Evolutionary conservation across 176 grass and related monocot genomes (phyloP).

Genomic region (Paspalum notatum): DNA sequence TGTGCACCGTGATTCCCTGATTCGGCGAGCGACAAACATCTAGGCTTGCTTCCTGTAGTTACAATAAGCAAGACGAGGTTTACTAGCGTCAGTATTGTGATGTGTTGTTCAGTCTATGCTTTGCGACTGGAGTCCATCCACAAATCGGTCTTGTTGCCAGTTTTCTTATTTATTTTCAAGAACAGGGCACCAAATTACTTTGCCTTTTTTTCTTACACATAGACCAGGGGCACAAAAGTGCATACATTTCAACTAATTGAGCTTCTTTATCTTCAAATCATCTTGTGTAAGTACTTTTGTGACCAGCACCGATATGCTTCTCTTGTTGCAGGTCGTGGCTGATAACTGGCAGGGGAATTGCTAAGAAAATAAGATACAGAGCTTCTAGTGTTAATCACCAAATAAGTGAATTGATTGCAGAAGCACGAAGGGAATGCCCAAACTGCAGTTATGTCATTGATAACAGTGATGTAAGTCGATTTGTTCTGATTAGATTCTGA

Average conservation of each 20-base stretch:
- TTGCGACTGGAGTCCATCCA: not conserved
- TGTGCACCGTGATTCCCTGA: not conserved
- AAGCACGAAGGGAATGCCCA: conserved; percentile 72
- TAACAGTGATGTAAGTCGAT: conserved; percentile 86
- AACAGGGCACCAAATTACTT: not conserved
- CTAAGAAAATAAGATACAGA: conserved; percentile 79
- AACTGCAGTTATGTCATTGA: conserved; percentile 82
- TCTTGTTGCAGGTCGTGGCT: conserved; percentile 72
- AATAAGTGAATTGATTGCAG: conserved; percentile 63
- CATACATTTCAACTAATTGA: not conserved
- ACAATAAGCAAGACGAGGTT: not conserved
- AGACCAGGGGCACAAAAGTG: not conserved
- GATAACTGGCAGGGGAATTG: conserved; percentile 74
- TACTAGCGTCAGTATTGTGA: not conserved
- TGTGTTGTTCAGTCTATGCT: not conserved
- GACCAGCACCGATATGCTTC: not conserved
- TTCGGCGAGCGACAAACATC: not conserved
- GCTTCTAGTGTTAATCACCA: conserved; percentile 38
- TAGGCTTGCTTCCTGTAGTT: not conserved
- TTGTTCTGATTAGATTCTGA: not conserved
- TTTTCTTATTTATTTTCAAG: not conserved
- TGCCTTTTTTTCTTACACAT: not conserved
- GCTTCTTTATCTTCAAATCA: not conserved
- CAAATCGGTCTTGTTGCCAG: not conserved
- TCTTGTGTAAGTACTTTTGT: not conserved